These are phyloP conservation scores for Carnegiea gigantea DNA, from an alignment of 179 eudicot species.

Conservation along the genomic window DNA sequence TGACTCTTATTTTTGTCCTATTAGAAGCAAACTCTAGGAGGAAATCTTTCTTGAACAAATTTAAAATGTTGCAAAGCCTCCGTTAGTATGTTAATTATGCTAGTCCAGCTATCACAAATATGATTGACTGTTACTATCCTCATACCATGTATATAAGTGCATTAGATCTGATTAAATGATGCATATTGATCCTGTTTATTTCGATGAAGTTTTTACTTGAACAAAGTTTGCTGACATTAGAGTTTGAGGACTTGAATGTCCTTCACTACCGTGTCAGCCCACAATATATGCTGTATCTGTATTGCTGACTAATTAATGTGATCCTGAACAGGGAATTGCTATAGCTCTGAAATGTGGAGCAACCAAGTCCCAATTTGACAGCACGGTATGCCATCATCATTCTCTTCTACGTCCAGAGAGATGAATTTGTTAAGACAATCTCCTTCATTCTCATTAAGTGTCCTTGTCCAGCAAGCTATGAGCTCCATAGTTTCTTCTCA, in stretches of 20 bases:
- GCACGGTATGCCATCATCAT: conserved; percentile 61
- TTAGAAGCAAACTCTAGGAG: not conserved
- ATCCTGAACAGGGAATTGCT: conserved; percentile 73
- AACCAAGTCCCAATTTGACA: conserved; percentile 93
- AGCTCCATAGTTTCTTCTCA: not conserved
- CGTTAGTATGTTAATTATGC: not conserved
- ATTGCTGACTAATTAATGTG: conserved; percentile 13
- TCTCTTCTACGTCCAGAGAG: conserved; percentile 8
- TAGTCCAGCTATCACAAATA: not conserved
- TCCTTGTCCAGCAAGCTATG: not conserved
- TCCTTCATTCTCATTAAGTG: not conserved
- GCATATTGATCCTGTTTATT: not conserved
- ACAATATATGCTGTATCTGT: not conserved
- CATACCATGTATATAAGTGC: not conserved
- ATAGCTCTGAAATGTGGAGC: conserved; percentile 97
- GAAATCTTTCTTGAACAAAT: not conserved
- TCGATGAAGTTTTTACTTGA: not conserved
- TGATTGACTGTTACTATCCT: not conserved
- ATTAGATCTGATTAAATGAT: too few species aligned
- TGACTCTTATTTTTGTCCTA: not conserved
- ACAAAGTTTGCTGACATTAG: not conserved
- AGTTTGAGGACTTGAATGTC: not conserved
- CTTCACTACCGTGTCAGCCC: not conserved
- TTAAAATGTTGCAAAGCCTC: not conserved
- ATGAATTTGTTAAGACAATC: not conserved